A percentile compares a stretch with the other conserved stretches of the same genome.
Evolutionary conservation across 495 filamentous ascomycete species (phyloP).

Genomic region (Penicillium desertorum): DNA sequence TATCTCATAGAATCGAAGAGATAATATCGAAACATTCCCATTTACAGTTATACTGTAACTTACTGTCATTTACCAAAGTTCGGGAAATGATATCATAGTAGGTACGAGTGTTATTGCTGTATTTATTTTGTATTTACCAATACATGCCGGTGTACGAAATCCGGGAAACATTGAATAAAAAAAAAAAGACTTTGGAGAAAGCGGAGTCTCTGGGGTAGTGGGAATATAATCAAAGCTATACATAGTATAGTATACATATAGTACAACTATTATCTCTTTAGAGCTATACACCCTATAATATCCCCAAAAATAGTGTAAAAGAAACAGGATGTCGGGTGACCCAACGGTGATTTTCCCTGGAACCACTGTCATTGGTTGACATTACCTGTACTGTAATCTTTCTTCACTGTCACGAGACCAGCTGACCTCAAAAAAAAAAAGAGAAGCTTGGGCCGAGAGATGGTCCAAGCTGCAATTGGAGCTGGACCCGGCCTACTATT

Average conservation of each 20-base stretch:
- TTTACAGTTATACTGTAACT: slow-evolving; percentile 1
- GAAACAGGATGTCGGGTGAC: slow-evolving; percentile 31
- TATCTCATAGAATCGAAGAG: not conserved
- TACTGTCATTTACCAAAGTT: not conserved
- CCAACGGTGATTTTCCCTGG: slow-evolving; percentile 32
- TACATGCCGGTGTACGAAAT: slow-evolving; percentile 4
- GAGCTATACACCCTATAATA: not conserved
- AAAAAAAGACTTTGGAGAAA: slow-evolving; percentile 3
- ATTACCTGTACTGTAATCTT: not conserved
- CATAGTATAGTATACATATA: too few species aligned
- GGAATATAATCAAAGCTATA: slow-evolving; percentile 1
- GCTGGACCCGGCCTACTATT: not conserved
- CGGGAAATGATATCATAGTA: slow-evolving; percentile 11
- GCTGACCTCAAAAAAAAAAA: slow-evolving; percentile 22
- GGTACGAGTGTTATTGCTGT: not conserved
- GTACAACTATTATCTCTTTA: not conserved
- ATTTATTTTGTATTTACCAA: not conserved
- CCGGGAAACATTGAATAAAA: not conserved
- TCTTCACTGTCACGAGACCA: slow-evolving; percentile 11
- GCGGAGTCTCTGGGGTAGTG: slow-evolving; percentile 12
- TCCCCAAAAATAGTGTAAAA: not conserved
- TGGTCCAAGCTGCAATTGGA: slow-evolving; percentile 9
- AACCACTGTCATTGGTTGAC: slow-evolving; percentile 22
- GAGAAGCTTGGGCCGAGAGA: slow-evolving; percentile 24
- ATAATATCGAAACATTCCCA: too few species aligned